Percentiles rank a stretch among this genome's conserved stretches.
Evolutionary conservation across 768 basidiomycete species (phyloP).

Genomic region (Rhizopogon vinicolor): DNA sequence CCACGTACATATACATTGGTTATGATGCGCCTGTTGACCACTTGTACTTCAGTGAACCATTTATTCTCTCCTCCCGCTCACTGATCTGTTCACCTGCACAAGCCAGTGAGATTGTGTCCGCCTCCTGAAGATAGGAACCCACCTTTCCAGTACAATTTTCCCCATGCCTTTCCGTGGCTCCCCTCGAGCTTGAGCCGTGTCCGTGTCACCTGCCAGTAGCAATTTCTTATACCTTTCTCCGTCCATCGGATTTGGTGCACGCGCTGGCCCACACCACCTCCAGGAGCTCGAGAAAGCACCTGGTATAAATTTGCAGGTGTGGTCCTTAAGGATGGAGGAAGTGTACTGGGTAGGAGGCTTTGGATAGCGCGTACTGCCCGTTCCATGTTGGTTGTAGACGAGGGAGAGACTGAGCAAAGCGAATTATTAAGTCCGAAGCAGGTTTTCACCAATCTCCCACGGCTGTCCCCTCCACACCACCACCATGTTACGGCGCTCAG

Average conservation of each 20-base stretch:
- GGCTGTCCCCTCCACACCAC: neutral
- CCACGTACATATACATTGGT: neutral
- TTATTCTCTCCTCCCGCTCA: conserved; percentile 55
- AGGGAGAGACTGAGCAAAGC: neutral
- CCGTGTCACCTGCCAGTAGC: conserved; percentile 74
- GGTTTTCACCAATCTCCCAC: conserved; percentile 5
- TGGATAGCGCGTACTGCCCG: conserved; percentile 34
- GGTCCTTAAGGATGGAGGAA: conserved; percentile 56
- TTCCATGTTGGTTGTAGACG: conserved; percentile 4
- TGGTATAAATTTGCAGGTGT: conserved; percentile 66
- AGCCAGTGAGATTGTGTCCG: neutral
- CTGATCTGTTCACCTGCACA: conserved; percentile 57
- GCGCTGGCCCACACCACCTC: conserved; percentile 60
- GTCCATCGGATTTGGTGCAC: conserved; percentile 76
- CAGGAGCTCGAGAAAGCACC: conserved; percentile 64
- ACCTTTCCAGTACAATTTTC: conserved; percentile 77
- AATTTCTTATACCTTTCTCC: conserved; percentile 57
- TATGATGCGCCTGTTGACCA: conserved; percentile 61
- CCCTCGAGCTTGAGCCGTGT: conserved; percentile 71
- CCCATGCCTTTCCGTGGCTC: conserved; percentile 81
- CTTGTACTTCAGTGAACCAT: conserved; percentile 67
- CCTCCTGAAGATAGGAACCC: conserved; percentile 16
- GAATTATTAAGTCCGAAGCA: neutral
- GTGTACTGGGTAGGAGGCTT: conserved; percentile 50
- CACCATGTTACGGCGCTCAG: neutral